Base-by-base conservation (phyloP, 306 rosid species). In the Amphicarpaea edgeworthii region DNA sequence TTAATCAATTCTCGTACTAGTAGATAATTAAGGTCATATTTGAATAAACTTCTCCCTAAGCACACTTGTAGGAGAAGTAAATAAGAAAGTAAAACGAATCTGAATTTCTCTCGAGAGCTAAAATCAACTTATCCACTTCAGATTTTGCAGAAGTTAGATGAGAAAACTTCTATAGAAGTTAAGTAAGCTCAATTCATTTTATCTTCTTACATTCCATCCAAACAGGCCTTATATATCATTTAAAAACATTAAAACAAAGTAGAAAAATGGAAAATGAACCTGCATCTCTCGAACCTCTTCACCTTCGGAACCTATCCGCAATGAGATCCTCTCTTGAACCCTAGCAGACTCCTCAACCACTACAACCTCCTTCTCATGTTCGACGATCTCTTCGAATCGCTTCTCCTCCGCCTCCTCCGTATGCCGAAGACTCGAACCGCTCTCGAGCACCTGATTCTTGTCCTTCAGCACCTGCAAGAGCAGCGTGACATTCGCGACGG, bases 241-340 rank as follows among this genome's bases (percentile, higher is more conserved):
- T 34, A 9, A 16, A 64, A 12, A 9, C 2, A 17, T 12, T 0
- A 38, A 50, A 23, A 12, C 42, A 11, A 16, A 19, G 10, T 0
- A 10, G 4, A 14, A 46, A 85, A 86, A 60, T 41, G 43, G 54
- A 77, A 71, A 63, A 82, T 82, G 77, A 86, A 92, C 97, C 97
- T 92, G 99, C 97, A 92, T 70, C 51, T 79, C 86, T 75, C 75
- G 96, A 67, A 92, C 97, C n/a, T 85, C 88, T 68, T 75, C 90
- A 45, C 97, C 98, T 87, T 93, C 98, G 1, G 93, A 88, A 21
- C 97, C 96, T 19, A 7, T 80, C 78, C 93, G 86, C 83, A 91
- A 53, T 4, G 85, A 17, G 28, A 7, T 80, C 51, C 71, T 77
- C 81, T 76, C 72, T 30, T 61, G 76, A 77, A 75, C 71, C 50